These are phyloP conservation scores for Epichloe festucae DNA, from an alignment of 2,329 filamentous ascomycete species.

Conservation along the genomic window DNA sequence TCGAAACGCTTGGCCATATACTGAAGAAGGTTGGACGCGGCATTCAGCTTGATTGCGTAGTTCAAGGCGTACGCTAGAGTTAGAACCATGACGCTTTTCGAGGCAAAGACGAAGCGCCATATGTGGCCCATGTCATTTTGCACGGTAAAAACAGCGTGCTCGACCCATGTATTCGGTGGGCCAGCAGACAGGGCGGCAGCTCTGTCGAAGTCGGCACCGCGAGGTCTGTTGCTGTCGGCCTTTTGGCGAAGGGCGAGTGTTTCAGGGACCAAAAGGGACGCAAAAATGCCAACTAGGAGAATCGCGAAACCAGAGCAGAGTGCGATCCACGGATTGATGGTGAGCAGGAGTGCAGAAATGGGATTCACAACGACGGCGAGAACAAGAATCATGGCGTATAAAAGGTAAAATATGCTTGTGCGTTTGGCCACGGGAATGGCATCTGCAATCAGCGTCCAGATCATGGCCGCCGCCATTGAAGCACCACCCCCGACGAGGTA, in stretches of 20 bases:
- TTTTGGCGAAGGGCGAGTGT: slow-evolving; percentile 24
- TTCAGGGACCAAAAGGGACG: slow-evolving; percentile 27
- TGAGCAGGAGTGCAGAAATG: slow-evolving; percentile 27
- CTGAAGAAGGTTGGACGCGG: slow-evolving; percentile 30
- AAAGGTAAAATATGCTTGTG: slow-evolving; percentile 28
- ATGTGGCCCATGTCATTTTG: slow-evolving; percentile 22
- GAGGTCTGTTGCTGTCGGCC: slow-evolving; percentile 13
- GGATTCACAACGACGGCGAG: slow-evolving; percentile 28
- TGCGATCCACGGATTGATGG: slow-evolving; percentile 26
- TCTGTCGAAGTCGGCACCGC: slow-evolving; percentile 4
- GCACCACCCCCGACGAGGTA: slow-evolving; percentile 29
- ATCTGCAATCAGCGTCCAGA: slow-evolving; percentile 33
- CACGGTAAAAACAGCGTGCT: slow-evolving; percentile 14
- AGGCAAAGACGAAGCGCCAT: slow-evolving; percentile 26
- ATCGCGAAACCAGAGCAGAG: slow-evolving; percentile 22
- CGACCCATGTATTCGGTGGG: slow-evolving; percentile 5
- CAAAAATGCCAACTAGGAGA: slow-evolving; percentile 15
- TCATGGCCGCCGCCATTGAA: slow-evolving; percentile 27
- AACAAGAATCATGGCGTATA: slow-evolving; percentile 23
- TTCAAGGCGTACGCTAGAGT: slow-evolving; percentile 19
- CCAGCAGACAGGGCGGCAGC: not conserved
- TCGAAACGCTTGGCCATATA: slow-evolving; percentile 38
- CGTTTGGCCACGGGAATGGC: slow-evolving; percentile 24
- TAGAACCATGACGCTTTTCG: slow-evolving; percentile 25
- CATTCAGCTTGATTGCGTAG: slow-evolving; percentile 18